A percentile compares a stretch with the other conserved stretches of the same genome.
phyloP scores from a whole-genome alignment of 345 rosid genomes.

The Punica granatum region DNA sequence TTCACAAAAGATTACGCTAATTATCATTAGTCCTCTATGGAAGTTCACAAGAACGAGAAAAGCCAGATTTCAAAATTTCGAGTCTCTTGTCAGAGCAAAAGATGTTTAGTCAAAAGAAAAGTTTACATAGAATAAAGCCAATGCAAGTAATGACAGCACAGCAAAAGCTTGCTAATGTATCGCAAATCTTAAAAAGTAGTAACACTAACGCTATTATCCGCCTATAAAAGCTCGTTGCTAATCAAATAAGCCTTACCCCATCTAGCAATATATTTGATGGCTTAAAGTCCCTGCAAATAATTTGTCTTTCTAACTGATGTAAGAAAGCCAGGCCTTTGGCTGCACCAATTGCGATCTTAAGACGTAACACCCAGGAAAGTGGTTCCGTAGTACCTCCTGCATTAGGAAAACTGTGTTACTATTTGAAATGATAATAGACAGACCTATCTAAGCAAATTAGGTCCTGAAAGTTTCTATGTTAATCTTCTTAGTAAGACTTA shows the following conservation, averaged over 20 bases:
- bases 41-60: too few relatives aligned
- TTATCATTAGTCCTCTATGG: too few relatives aligned
- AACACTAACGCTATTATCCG: too few relatives aligned
- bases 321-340: constrained; percentile 17
- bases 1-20: too few relatives aligned
- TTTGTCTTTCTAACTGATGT: constrained; percentile 9
- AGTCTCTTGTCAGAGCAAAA: background rate
- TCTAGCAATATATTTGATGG: constrained; percentile 19
- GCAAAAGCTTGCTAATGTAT: background rate
- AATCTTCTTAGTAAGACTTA: constrained; percentile 5
- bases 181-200: background rate
- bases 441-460: background rate
- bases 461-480: background rate
- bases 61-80: background rate
- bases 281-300: constrained; percentile 21
- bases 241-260: constrained; percentile 4
- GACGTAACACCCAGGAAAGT: constrained; percentile 11
- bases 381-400: constrained; percentile 5
- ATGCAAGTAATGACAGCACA: background rate
- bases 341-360: constrained; percentile 18
- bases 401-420: background rate
- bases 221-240: background rate
- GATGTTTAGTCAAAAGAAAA: background rate
- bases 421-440: background rate
- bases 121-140: background rate